Percentiles rank a stretch among this genome's conserved stretches.
Conservation (phyloP, 108 stramenopile species). For the Skeletonema costatum region DNA sequence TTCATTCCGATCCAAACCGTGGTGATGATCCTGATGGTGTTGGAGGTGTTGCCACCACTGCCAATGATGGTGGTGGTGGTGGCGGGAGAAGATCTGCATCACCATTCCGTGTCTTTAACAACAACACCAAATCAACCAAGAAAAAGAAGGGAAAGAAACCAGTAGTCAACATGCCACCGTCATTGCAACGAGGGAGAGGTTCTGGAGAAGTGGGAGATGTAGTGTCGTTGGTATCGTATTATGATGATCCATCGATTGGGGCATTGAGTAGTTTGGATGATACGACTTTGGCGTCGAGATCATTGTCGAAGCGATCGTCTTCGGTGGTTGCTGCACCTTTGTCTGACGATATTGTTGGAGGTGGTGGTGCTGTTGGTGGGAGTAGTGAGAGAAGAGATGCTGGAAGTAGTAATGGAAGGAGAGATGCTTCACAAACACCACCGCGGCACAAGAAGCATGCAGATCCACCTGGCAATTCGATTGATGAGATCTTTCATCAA, state of each 20-base stretch:
- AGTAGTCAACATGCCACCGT: neutral
- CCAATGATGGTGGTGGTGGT: neutral
- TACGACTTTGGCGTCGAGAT: neutral
- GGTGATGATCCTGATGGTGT: neutral
- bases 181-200: neutral
- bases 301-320: neutral
- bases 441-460: neutral
- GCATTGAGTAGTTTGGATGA: neutral
- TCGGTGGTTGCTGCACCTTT: neutral
- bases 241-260: neutral
- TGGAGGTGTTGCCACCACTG: neutral
- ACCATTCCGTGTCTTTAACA: neutral
- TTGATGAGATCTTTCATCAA: conserved; percentile 12
- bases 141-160: neutral
- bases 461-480: conserved; percentile 25
- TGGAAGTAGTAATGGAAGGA: too few relatives aligned
- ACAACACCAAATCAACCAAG: neutral
- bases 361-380: neutral
- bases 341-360: neutral
- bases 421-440: neutral
- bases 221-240: neutral
- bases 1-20: neutral
- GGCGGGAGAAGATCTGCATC: neutral
- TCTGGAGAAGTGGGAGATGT: neutral
- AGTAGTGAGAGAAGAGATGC: too few relatives aligned